Evolutionary conservation across 2,329 filamentous ascomycete species (phyloP).

Genomic region (Laburnicola sp.): DNA sequence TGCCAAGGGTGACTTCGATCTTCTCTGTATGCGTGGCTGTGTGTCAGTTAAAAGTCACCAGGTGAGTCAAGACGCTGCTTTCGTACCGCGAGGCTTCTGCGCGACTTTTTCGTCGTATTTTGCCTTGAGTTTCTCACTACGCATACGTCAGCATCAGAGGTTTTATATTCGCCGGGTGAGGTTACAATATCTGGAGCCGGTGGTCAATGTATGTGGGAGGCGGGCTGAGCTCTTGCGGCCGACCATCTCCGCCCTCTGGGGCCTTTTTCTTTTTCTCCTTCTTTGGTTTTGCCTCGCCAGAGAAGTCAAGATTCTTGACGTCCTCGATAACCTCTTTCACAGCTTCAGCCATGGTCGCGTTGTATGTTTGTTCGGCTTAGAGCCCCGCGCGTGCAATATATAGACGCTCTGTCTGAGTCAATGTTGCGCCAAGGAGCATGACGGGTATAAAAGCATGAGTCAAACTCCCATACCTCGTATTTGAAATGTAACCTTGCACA

Average conservation of each 20-base stretch:
- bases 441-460: slow-evolving; percentile 6
- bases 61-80: background rate
- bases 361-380: slow-evolving; percentile 24
- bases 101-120: slow-evolving; percentile 76
- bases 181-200: slow-evolving; percentile 75
- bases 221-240: slow-evolving; percentile 53
- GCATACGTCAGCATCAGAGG: slow-evolving; percentile 13
- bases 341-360: slow-evolving; percentile 51
- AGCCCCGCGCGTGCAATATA: slow-evolving; percentile 24
- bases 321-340: slow-evolving; percentile 58
- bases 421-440: slow-evolving; percentile 17
- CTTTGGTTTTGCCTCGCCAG: slow-evolving; percentile 41
- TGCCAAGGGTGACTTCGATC: slow-evolving; percentile 73
- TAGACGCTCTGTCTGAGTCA: slow-evolving; percentile 32
- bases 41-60: slow-evolving; percentile 19
- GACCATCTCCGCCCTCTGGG: slow-evolving; percentile 39
- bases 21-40: slow-evolving; percentile 52
- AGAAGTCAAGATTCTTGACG: slow-evolving; percentile 63
- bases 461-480: slow-evolving; percentile 6
- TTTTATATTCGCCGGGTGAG: background rate
- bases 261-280: slow-evolving; percentile 54
- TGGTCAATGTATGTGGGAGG: slow-evolving; percentile 78
- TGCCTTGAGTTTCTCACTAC: slow-evolving; percentile 76
- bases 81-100: slow-evolving; percentile 62
- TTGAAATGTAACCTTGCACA: background rate